Percentiles rank a stretch among this genome's conserved stretches.
Evolutionary conservation across 495 filamentous ascomycete species (phyloP).

Genomic region (Neurospora cerealis): DNA sequence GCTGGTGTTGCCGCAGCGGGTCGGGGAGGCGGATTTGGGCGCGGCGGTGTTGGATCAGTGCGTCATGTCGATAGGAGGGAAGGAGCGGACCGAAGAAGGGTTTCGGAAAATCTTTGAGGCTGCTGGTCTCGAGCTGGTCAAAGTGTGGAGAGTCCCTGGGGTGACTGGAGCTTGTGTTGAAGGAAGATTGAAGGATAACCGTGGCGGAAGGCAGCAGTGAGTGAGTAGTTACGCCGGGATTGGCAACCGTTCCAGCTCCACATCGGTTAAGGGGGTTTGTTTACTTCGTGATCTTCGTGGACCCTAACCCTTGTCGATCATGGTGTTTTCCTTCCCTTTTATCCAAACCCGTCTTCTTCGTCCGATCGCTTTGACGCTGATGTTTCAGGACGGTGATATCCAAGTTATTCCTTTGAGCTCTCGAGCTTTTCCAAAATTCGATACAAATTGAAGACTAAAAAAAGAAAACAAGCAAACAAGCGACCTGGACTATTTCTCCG

Average conservation of each 20-base stretch:
- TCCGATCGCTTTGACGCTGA: neutral
- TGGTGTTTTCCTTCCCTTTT: neutral
- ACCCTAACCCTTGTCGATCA: neutral
- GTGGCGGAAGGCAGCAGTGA: neutral
- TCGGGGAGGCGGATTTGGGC: conserved; percentile 12
- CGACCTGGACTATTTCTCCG: neutral
- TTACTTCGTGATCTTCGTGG: neutral
- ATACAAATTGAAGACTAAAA: neutral
- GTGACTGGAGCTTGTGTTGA: conserved; percentile 12
- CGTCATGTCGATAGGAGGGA: conserved; percentile 23
- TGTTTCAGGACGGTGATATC: neutral
- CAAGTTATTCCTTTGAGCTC: neutral
- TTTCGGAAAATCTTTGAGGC: conserved; percentile 16
- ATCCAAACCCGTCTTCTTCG: neutral
- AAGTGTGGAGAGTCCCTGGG: conserved; percentile 17
- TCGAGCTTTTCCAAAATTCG: neutral
- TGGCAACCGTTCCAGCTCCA: neutral
- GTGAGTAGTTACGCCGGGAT: neutral
- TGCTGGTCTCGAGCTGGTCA: conserved; percentile 20
- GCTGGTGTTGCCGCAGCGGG: conserved; percentile 18
- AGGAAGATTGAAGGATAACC: conserved; percentile 3
- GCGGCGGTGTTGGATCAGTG: conserved; percentile 16
- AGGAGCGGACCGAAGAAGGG: conserved; percentile 19
- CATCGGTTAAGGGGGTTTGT: neutral
- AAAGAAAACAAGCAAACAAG: neutral